Percentiles rank a stretch among this genome's conserved stretches.
phyloP scores from a whole-genome alignment of 345 rosid species.

The Streptanthus diversifolius region DNA sequence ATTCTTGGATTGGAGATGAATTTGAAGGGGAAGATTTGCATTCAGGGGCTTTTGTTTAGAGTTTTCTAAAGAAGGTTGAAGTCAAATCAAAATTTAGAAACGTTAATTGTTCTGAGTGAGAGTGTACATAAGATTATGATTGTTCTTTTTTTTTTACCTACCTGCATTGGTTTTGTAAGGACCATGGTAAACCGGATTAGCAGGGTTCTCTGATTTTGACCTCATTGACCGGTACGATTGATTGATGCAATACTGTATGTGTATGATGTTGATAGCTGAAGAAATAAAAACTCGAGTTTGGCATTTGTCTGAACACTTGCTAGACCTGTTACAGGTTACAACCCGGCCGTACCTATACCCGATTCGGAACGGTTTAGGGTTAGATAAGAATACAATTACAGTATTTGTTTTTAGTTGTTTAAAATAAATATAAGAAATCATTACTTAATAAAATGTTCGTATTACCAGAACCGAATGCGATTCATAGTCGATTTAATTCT shows the following conservation, averaged over 20 bases:
- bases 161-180: background rate
- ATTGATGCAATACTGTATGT: background rate
- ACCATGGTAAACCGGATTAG: background rate
- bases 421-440: too few species aligned
- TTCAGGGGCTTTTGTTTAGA: background rate
- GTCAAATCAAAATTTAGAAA: conserved; percentile 2
- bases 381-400: too few species aligned
- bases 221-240: conserved; percentile 1
- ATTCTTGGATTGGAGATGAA: conserved; percentile 60
- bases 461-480: too few species aligned
- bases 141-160: background rate
- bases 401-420: too few species aligned
- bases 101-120: background rate
- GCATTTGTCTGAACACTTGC: too few species aligned
- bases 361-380: too few species aligned
- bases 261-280: background rate
- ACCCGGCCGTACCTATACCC: too few species aligned
- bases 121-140: background rate
- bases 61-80: background rate
- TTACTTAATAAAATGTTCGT: too few species aligned
- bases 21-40: conserved; percentile 33
- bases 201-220: conserved; percentile 4
- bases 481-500: too few species aligned
- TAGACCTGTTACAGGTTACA: too few species aligned
- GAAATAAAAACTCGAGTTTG: too few species aligned